A percentile compares a stretch with the other conserved stretches of the same genome.
These are phyloP conservation scores for Alternaria sp. DNA, from an alignment of 2,329 filamentous ascomycete species.

Conservation along the genomic window DNA sequence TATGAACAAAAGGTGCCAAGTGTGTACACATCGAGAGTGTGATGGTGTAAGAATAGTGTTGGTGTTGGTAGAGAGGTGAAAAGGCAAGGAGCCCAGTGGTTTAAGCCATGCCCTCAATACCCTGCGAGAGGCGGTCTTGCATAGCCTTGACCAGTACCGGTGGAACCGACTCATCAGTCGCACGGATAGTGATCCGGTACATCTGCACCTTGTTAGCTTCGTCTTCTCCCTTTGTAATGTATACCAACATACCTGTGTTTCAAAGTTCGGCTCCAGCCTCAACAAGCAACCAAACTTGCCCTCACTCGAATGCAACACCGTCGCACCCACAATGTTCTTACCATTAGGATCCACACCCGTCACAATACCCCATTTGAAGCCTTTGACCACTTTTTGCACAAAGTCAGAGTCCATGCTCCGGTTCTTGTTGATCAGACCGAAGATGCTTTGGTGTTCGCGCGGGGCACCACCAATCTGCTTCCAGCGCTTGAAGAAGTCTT, in stretches of 20 bases:
- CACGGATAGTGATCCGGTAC: conserved; percentile 91
- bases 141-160: conserved; percentile 81
- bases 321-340: conserved; percentile 92
- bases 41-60: neutral
- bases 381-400: conserved; percentile 75
- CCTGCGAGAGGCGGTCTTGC: conserved; percentile 77
- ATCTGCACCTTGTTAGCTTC: conserved; percentile 66
- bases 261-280: conserved; percentile 92
- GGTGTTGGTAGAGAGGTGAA: neutral
- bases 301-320: conserved; percentile 80
- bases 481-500: conserved; percentile 99
- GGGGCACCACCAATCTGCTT: conserved; percentile 93
- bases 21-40: neutral
- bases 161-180: conserved; percentile 90
- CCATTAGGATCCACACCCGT: conserved; percentile 87
- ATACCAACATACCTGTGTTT: conserved; percentile 75
- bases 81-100: neutral
- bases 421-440: conserved; percentile 68
- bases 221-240: neutral
- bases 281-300: conserved; percentile 94
- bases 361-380: conserved; percentile 88
- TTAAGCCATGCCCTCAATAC: conserved; percentile 47
- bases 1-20: conserved; percentile 4
- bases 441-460: conserved; percentile 86
- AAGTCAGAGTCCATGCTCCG: conserved; percentile 73